phyloP scores from a whole-genome alignment of 208 protist species.

The Leishmania arabica region DNA sequence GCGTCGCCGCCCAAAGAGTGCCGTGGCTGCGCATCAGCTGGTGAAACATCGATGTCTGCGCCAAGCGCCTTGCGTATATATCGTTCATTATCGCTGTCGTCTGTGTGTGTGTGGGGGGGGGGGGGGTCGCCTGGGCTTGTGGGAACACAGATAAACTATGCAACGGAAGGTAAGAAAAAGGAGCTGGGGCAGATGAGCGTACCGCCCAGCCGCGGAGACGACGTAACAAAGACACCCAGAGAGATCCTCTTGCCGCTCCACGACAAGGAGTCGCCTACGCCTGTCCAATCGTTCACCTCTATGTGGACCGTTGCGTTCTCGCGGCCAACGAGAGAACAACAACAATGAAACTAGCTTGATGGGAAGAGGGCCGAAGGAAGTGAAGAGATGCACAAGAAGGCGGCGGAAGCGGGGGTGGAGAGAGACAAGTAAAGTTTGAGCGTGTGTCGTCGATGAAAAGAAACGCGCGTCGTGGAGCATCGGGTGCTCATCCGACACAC shows the following conservation, averaged over 20 bases:
- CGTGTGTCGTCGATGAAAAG: neutral
- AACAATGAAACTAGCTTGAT: neutral
- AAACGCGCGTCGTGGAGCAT: neutral
- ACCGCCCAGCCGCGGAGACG: neutral
- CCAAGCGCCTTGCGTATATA: slow-evolving; percentile 75
- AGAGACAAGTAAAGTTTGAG: neutral
- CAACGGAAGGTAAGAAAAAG: neutral
- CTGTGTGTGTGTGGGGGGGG: neutral
- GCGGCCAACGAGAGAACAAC: neutral
- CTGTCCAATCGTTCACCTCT: neutral
- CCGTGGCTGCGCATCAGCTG: slow-evolving; percentile 87
- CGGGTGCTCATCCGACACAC: neutral
- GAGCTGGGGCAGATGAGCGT: neutral
- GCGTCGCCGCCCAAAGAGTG: slow-evolving; percentile 87
- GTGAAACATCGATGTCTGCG: slow-evolving; percentile 88
- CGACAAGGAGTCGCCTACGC: neutral
- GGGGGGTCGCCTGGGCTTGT: neutral
- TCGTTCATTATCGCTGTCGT: slow-evolving; percentile 71
- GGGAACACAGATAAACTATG: neutral
- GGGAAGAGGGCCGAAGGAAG: neutral
- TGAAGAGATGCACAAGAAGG: neutral
- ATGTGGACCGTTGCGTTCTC: neutral
- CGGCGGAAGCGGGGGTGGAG: neutral
- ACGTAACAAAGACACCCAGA: neutral
- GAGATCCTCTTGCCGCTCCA: neutral